Evolutionary conservation across 495 filamentous ascomycete species (phyloP).

Genomic region (Gamarada debralockiae): DNA sequence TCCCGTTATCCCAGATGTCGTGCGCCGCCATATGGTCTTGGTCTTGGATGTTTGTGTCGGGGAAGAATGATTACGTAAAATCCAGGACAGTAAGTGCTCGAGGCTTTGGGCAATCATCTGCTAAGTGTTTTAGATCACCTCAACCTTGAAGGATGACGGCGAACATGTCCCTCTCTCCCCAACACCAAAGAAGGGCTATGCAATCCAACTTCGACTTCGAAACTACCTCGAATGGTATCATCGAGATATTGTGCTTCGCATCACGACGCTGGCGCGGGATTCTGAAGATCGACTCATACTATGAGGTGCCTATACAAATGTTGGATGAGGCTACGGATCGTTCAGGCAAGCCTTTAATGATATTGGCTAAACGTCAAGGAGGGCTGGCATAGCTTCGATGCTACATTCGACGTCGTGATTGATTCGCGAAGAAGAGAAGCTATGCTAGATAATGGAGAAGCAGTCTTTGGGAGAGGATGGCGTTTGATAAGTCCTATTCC

Average conservation of each 20-base stretch:
- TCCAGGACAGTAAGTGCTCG: constrained; percentile 12
- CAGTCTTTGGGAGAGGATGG: not conserved
- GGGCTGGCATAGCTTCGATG: constrained; percentile 13
- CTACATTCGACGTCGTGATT: constrained; percentile 15
- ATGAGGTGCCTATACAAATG: constrained; percentile 19
- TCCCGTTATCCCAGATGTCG: constrained; percentile 6
- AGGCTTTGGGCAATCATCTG: constrained; percentile 7
- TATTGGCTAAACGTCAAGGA: constrained; percentile 18
- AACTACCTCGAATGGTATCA: constrained; percentile 11
- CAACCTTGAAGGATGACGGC: not conserved
- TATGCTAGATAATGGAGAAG: not conserved
- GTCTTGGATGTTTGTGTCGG: constrained; percentile 11
- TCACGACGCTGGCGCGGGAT: constrained; percentile 10
- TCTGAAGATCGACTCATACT: constrained; percentile 20
- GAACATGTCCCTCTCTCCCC: constrained; percentile 1
- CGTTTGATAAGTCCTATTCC: not conserved
- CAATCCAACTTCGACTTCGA: constrained; percentile 21
- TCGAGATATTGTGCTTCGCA: constrained; percentile 2
- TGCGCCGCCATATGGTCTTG: constrained; percentile 12
- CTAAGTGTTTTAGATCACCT: constrained; percentile 17
- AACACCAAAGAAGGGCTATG: constrained; percentile 16
- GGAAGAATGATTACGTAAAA: constrained; percentile 11
- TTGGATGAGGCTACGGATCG: constrained; percentile 7
- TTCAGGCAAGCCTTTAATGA: constrained; percentile 14
- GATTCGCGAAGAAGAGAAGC: constrained; percentile 8